Evolutionary conservation across 129 eudicot genomes (phyloP), one percentile per base, ranked within the genome.

Genomic region (Chrysanthemum makinoi): DNA sequence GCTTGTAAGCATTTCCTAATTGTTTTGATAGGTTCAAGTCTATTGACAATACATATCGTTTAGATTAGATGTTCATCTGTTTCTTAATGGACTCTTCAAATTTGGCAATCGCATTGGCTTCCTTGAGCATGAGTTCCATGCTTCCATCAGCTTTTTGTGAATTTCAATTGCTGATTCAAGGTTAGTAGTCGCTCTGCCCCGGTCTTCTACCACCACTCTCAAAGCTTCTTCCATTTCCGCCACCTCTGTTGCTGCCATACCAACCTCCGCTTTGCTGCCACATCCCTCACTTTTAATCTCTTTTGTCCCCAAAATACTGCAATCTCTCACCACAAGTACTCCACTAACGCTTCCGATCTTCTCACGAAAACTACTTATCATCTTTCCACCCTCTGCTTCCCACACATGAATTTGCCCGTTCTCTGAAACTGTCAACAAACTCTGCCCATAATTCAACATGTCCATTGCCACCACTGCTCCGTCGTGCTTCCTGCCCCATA

Each of bases 81-180:
- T 59, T 76, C 33, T 35, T 22, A 26, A 33, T 63, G n/a, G 71
- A 22, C 60, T 65, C 56, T 1, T 76, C 74, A 44, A 50, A 20
- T 69, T 60, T 66, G 17, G 68, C 68, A 20, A 74, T 78, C 12
- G 76, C 65, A 46, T 74, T 68, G n/a, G 79, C 83, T 63, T 84
- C 83, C 72, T 49, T 77, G 8, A 74, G 79, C 76, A 84, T 70
- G 13, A 81, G 81, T 55, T 78, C 43, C n/a, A n/a, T n/a, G n/a
- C n/a, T n/a, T n/a, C n/a, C 67, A 84, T 65, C 16, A 84, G 17
- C 7, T 56, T 84, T 62, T 81, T 74, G 2, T 81, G 77, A 20
- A 66, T 51, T 61, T 68, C 77, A 18, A 81, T 74, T 3, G 74
- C 74, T 3, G 76, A 74, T 28, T 75, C 85, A 70, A 84, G 35